A percentile compares a stretch with the other conserved stretches of the same genome.
phyloP scores from a whole-genome alignment of 305 asterid species.

The Fraxinus angustifolia region DNA sequence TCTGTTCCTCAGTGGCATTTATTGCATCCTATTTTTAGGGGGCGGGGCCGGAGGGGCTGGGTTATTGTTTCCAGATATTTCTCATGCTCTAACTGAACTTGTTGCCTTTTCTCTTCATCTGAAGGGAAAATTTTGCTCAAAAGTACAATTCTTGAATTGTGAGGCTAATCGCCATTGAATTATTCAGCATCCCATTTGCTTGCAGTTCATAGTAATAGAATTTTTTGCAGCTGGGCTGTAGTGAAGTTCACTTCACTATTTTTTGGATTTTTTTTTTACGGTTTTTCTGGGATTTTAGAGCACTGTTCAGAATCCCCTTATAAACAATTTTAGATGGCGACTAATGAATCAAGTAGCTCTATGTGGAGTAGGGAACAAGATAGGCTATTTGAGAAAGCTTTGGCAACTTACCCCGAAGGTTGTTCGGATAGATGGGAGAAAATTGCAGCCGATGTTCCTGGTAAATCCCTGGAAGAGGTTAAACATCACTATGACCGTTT shows the following conservation, averaged over 20 bases:
- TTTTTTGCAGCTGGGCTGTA: conserved; percentile 19
- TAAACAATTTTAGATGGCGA: conserved; percentile 50
- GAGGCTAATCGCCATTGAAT: neutral
- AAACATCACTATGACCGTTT: conserved; percentile 67
- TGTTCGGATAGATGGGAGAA: conserved; percentile 66
- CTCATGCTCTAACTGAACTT: neutral
- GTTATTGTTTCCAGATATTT: neutral
- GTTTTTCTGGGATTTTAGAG: conserved; percentile 17
- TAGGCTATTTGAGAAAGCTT: conserved; percentile 69
- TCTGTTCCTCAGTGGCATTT: neutral
- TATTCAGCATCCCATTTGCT: conserved; percentile 17
- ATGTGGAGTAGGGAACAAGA: conserved; percentile 86
- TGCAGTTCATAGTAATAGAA: conserved; percentile 21
- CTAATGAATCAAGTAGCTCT: conserved; percentile 54
- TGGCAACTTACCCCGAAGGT: conserved; percentile 61
- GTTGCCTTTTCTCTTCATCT: neutral
- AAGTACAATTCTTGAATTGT: neutral
- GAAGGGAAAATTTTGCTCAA: neutral
- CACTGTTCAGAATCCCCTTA: neutral
- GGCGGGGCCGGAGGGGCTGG: neutral
- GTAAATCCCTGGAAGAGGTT: conserved; percentile 68
- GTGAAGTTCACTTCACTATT: conserved; percentile 24
- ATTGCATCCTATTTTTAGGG: neutral
- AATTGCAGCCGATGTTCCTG: conserved; percentile 70
- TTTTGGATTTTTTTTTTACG: conserved; percentile 21